A percentile compares a stretch with the other conserved stretches of the same genome.
Evolutionary conservation across 208 protist genomes (phyloP).

Genomic region (Willaertia magna): DNA sequence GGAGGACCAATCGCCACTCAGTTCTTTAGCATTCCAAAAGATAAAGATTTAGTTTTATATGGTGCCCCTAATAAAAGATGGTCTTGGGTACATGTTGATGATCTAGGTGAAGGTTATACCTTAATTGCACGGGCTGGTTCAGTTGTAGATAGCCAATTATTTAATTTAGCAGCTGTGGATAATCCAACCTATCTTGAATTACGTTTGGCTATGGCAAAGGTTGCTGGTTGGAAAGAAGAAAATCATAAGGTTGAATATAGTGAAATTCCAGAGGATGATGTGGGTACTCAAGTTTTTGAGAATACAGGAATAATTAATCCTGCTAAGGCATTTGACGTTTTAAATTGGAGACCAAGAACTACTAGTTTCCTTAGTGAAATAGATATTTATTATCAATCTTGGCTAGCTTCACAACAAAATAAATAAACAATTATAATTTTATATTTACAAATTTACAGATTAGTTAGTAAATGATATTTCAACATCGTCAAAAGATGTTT

Average conservation of each 20-base stretch:
- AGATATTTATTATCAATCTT: not conserved
- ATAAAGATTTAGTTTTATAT: not conserved
- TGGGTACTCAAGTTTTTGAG: not conserved
- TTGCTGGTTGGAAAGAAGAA: not conserved
- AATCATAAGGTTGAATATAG: not conserved
- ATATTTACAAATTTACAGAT: too few relatives aligned
- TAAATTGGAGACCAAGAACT: not conserved
- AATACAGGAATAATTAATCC: not conserved
- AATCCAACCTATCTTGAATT: not conserved
- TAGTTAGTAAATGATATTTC: too few relatives aligned
- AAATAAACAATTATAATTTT: too few relatives aligned
- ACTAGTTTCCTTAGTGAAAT: not conserved
- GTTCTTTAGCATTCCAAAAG: not conserved
- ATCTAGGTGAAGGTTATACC: not conserved
- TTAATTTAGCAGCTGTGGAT: not conserved
- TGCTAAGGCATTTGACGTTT: not conserved
- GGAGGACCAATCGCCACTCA: not conserved
- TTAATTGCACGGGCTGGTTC: not conserved
- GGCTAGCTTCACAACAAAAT: not conserved
- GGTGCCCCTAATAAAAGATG: not conserved
- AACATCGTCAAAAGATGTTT: too few relatives aligned
- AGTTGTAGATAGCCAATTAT: not conserved
- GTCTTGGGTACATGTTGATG: constrained; percentile 1
- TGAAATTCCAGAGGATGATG: not conserved
- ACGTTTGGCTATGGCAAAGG: not conserved